phyloP scores from a whole-genome alignment of 306 rosid genomes.

The Cicer yamashitae region DNA sequence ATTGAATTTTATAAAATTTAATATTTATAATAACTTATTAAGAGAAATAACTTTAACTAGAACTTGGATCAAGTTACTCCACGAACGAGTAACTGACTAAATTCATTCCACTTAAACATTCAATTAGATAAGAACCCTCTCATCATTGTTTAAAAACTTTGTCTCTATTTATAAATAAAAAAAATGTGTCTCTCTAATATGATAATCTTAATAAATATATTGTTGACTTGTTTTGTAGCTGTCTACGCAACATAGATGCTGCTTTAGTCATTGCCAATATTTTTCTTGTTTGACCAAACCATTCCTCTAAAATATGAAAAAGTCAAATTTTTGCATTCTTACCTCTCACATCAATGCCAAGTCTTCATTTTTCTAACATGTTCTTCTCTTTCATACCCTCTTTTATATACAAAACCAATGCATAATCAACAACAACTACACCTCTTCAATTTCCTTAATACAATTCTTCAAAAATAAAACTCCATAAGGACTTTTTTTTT shows the following conservation, averaged over 20 bases:
- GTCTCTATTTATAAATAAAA: neutral
- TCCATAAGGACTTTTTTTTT: neutral
- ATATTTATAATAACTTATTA: too few relatives aligned
- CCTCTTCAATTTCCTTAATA: neutral
- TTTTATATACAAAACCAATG: neutral
- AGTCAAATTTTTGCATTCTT: neutral
- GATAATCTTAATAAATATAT: neutral
- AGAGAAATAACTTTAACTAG: too few relatives aligned
- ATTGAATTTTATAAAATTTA: too few relatives aligned
- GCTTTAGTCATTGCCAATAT: neutral
- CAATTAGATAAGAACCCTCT: too few relatives aligned
- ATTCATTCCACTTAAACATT: too few relatives aligned
- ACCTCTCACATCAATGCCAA: neutral
- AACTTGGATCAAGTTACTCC: too few relatives aligned
- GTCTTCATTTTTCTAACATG: neutral
- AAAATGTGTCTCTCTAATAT: neutral
- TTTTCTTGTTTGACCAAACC: conserved; percentile 4
- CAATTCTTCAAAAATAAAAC: neutral
- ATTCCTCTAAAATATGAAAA: neutral
- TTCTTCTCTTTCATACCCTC: neutral
- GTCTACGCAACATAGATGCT: neutral
- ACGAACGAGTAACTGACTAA: too few relatives aligned
- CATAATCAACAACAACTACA: neutral
- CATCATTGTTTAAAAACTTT: neutral
- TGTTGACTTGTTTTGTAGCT: neutral